Evolutionary conservation across 2,329 filamentous ascomycete genomes (phyloP).

Genomic region (Sordariomycetes sp.): DNA sequence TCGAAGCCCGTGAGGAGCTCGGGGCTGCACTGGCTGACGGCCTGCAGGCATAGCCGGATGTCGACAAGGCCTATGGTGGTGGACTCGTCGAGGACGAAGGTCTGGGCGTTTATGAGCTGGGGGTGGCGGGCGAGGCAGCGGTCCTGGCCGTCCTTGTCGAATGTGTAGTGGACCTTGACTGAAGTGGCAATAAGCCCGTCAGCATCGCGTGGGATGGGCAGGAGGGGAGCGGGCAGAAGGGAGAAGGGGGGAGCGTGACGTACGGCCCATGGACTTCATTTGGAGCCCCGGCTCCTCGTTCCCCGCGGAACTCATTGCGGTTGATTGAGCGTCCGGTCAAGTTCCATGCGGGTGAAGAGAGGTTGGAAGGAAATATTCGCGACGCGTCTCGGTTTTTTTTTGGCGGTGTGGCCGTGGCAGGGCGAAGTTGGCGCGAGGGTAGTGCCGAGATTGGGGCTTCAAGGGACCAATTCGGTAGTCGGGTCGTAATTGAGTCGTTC

Average conservation of each 20-base stretch:
- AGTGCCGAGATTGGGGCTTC: neutral
- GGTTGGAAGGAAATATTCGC: neutral
- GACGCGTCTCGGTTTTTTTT: neutral
- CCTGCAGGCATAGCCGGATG: conserved; percentile 73
- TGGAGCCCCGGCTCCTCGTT: conserved; percentile 36
- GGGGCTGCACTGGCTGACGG: conserved; percentile 66
- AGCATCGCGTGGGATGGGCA: neutral
- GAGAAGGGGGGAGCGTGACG: conserved; percentile 16
- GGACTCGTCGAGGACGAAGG: conserved; percentile 65
- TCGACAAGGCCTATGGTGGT: conserved; percentile 80
- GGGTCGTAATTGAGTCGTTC: neutral
- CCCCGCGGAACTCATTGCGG: conserved; percentile 15
- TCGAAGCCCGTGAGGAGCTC: conserved; percentile 40
- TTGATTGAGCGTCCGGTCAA: neutral
- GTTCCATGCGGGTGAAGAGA: neutral
- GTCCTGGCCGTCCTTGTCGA: conserved; percentile 77
- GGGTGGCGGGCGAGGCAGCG: conserved; percentile 83
- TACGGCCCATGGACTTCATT: conserved; percentile 55
- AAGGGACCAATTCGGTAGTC: neutral
- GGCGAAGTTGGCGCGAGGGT: neutral
- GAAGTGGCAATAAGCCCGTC: neutral
- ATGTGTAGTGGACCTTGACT: conserved; percentile 83
- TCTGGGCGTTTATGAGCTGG: conserved; percentile 66
- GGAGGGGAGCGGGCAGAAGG: neutral
- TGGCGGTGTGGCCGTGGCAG: neutral